Evolutionary conservation across 2,329 filamentous ascomycete species (phyloP).

Genomic region (Pezicula radicicola): DNA sequence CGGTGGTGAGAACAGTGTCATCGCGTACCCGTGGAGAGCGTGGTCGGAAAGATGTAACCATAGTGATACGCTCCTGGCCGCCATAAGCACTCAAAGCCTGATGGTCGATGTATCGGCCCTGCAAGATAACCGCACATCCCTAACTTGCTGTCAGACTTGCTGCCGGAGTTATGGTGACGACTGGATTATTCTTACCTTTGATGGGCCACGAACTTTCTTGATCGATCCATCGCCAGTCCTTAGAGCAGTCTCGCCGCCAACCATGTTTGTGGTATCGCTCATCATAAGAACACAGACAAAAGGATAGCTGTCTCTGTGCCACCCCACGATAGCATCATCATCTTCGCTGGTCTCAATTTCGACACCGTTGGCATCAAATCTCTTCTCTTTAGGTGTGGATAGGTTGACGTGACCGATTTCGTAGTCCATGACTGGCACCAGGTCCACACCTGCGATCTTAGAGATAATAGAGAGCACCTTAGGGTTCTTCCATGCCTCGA

Average conservation of each 20-base stretch:
- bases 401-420: conserved; percentile 59
- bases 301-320: conserved; percentile 49
- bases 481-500: conserved; percentile 57
- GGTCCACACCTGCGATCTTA: conserved; percentile 53
- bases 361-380: conserved; percentile 15
- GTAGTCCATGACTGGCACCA: conserved; percentile 53
- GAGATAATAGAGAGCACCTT: conserved; percentile 51
- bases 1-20: conserved; percentile 34
- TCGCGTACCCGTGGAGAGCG: conserved; percentile 35
- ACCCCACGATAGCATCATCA: conserved; percentile 36
- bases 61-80: conserved; percentile 41
- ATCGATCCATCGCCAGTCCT: conserved; percentile 48
- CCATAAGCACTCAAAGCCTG: conserved; percentile 38
- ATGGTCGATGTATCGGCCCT: conserved; percentile 43
- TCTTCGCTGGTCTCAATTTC: conserved; percentile 26
- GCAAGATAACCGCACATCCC: conserved; percentile 40
- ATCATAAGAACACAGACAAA: conserved; percentile 52
- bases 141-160: conserved; percentile 10
- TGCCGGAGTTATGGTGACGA: background rate
- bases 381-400: conserved; percentile 32
- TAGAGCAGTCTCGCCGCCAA: conserved; percentile 55
- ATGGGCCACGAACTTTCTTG: conserved; percentile 40
- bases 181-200: conserved; percentile 31
- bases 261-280: conserved; percentile 43
- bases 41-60: conserved; percentile 43